These are phyloP conservation scores for Lactarius pseudohatsudake DNA, from an alignment of 768 basidiomycete genomes.

Conservation along the genomic window DNA sequence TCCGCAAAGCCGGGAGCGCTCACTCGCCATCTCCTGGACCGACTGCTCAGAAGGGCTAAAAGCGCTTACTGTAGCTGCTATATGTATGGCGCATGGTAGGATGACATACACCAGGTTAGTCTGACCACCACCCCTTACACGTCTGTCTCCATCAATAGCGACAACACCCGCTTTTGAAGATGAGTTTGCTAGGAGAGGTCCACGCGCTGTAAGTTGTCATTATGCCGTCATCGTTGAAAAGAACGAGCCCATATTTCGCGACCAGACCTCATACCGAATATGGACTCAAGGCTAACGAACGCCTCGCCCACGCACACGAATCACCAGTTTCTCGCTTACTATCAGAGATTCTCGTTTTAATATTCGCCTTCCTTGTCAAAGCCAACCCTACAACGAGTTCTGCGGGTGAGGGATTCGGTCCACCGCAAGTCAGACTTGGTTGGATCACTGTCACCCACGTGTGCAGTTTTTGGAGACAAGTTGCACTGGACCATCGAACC, in stretches of 20 bases:
- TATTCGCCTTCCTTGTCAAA: constrained; percentile 16
- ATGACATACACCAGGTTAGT: neutral
- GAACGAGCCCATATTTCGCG: neutral
- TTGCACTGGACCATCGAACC: constrained; percentile 11
- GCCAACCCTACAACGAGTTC: constrained; percentile 8
- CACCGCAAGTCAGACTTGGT: constrained; percentile 11
- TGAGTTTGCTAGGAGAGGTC: neutral
- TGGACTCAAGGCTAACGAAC: neutral
- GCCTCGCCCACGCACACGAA: neutral
- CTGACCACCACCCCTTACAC: neutral
- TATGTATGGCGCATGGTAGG: neutral
- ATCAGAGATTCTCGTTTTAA: constrained; percentile 18
- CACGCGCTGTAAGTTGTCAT: constrained; percentile 2
- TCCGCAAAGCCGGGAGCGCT: neutral
- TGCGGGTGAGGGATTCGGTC: neutral
- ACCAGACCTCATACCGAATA: neutral
- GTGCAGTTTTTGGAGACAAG: constrained; percentile 22
- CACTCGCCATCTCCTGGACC: neutral
- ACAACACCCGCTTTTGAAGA: neutral
- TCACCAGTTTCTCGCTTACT: constrained; percentile 9
- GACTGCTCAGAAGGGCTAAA: neutral
- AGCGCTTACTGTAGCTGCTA: neutral
- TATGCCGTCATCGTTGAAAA: neutral
- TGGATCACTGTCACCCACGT: constrained; percentile 25
- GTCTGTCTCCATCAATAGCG: neutral